A percentile compares a stretch with the other conserved stretches of the same genome.
phyloP scores from a whole-genome alignment of 768 basidiomycete species.

The Chalciporus piperatus region DNA sequence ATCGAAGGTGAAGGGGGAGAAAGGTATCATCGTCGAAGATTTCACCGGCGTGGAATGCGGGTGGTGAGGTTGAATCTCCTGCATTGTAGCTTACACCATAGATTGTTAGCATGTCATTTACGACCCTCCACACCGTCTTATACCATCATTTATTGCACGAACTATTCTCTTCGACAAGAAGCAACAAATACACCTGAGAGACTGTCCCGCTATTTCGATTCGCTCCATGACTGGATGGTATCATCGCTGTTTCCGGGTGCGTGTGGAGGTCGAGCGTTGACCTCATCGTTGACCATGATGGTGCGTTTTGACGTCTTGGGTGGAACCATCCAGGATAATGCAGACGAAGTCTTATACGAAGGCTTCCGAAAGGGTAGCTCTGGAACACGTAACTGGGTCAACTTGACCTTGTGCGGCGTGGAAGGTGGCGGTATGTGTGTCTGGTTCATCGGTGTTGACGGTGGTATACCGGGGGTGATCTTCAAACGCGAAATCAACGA shows the following conservation, averaged over 20 bases:
- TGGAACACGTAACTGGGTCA: conserved; percentile 10
- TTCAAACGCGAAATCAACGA: neutral
- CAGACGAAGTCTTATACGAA: conserved; percentile 22
- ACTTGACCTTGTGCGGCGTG: conserved; percentile 26
- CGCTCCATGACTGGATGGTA: conserved; percentile 40
- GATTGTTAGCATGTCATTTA: conserved; percentile 1
- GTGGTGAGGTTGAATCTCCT: conserved; percentile 45
- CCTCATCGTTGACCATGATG: conserved; percentile 1
- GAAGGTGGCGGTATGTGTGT: conserved; percentile 17
- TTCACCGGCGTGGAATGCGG: conserved; percentile 67
- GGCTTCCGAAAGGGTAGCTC: conserved; percentile 15
- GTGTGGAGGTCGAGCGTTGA: conserved; percentile 6
- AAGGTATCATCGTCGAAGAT: conserved; percentile 51
- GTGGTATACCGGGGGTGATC: neutral
- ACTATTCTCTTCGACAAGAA: conserved; percentile 1
- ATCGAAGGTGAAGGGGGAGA: conserved; percentile 61
- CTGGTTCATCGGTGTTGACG: conserved; percentile 23
- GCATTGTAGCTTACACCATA: neutral
- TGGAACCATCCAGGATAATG: conserved; percentile 29
- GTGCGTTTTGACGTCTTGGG: conserved; percentile 10
- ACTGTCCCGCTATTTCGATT: neutral
- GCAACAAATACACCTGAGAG: neutral
- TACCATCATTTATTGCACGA: conserved; percentile 14
- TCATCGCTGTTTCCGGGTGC: conserved; percentile 22
- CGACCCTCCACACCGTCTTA: neutral